Evolutionary conservation across 345 rosid species (phyloP), one percentile per base, ranked within the genome.

Genomic region (Acer yangbiense): DNA sequence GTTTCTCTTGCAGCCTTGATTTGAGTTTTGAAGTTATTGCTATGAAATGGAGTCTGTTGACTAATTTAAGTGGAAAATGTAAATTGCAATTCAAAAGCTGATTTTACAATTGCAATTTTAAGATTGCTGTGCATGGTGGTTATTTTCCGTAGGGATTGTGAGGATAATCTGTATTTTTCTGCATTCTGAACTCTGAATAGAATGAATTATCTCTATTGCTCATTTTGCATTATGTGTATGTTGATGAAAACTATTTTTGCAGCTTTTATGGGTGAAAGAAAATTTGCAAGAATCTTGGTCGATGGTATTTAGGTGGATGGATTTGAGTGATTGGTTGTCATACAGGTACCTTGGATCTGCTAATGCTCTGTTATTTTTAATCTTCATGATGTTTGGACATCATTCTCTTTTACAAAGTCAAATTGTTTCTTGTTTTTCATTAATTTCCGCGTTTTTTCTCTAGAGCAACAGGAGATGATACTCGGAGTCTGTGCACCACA

Each of bases 221-320:
- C 14, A 68, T 65, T 41, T 11, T 77, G 48, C 70, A 66, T 72
- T 68, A 20, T 57, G 3, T 76, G 13, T 18, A 50, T 65, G 48
- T 18, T 68, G 8, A 1, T 43, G 73, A 43, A 9, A 27, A 18
- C 17, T 81, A 21, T 57, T 79, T 82, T 76, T 85, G 83, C 91
- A 95, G 99, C 97, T 96, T 76, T 81, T 96, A 48, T 96, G 99
- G 99, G 98, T 96, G 79, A 96, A 96, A 83, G 97, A 96, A 87
- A 96, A 94, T 88, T 83, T 96, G 76, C 86, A 72, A 70, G 99
- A 96, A 82, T 89, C 97, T 72, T 96, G 99, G 98, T 90, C 99
- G 58, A 90, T 96, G 95, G 93, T 83, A 52, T 92, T 90, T 85
- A 89, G 93, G 81, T 96, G 99, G 98, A 96, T 96, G 98, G 99